Conservation (phyloP, 495 filamentous ascomycete genomes). For the Hypoxylon fuscum region DNA sequence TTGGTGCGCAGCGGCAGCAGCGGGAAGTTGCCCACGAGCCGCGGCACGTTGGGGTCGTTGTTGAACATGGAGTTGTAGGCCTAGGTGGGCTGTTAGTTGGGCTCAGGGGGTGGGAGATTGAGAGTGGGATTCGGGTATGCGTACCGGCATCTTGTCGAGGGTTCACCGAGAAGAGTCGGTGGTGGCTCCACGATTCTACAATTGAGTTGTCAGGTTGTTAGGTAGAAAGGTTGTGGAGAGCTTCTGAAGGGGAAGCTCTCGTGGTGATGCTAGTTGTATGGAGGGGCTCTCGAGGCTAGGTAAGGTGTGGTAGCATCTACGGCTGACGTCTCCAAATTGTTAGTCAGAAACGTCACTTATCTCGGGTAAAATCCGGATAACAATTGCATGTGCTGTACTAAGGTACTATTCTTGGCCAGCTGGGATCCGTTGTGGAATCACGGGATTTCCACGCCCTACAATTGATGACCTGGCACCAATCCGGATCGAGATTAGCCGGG, state of each 20-base stretch:
- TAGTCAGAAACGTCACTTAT: slow-evolving; percentile 26
- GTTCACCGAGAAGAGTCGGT: slow-evolving; percentile 32
- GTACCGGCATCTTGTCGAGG: slow-evolving; percentile 48
- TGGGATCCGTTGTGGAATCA: not conserved
- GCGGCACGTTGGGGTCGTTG: slow-evolving; percentile 65
- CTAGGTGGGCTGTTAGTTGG: slow-evolving; percentile 53
- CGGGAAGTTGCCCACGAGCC: slow-evolving; percentile 83
- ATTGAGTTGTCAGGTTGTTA: not conserved
- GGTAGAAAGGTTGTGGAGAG: not conserved
- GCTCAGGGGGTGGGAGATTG: not conserved
- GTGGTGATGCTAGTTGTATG: not conserved
- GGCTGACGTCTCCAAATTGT: slow-evolving; percentile 30
- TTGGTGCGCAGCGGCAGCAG: slow-evolving; percentile 92
- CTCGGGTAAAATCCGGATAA: slow-evolving; percentile 11
- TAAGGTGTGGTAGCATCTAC: slow-evolving; percentile 18
- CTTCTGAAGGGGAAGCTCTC: not conserved
- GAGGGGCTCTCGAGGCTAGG: slow-evolving; percentile 18
- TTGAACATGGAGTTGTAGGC: slow-evolving; percentile 96
- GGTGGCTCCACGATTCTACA: slow-evolving; percentile 25
- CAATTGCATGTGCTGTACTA: too few species aligned
- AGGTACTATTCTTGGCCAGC: too few species aligned
- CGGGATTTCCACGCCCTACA: slow-evolving; percentile 5
- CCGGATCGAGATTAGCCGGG: not conserved
- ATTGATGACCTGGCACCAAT: slow-evolving; percentile 15
- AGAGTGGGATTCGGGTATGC: slow-evolving; percentile 1